A percentile compares a stretch with the other conserved stretches of the same genome.
Evolutionary conservation across 1,139 yeast genomes (phyloP).

Genomic region (Debaryomyces nepalensis): DNA sequence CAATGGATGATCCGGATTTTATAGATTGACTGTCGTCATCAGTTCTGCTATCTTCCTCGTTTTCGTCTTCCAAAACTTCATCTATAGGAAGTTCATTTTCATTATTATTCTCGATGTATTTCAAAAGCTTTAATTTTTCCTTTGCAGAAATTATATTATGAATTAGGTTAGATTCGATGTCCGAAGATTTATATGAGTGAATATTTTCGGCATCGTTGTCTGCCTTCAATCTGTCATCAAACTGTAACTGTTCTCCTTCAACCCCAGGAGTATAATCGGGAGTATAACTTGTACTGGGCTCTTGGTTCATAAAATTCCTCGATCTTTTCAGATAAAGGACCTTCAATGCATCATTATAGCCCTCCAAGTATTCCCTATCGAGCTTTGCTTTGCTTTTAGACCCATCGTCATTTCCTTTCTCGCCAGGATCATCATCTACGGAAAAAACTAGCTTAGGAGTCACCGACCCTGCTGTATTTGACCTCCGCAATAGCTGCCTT

Average conservation of each 20-base stretch:
- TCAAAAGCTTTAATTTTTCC: conserved; percentile 25
- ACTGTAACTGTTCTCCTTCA: conserved; percentile 12
- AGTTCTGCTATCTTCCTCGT: conserved; percentile 18
- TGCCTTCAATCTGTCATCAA: conserved; percentile 6
- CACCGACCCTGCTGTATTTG: conserved; percentile 20
- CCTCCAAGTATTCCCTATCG: conserved; percentile 70
- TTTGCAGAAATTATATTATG: conserved; percentile 27
- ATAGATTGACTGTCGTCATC: conserved; percentile 34
- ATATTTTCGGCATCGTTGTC: conserved; percentile 10
- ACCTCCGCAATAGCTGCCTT: conserved; percentile 22
- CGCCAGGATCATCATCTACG: conserved; percentile 72
- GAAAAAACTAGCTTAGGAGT: conserved; percentile 52
- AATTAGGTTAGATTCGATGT: conserved; percentile 22
- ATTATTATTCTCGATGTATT: conserved; percentile 19
- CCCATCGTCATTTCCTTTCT: conserved; percentile 50
- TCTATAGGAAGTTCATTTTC: conserved; percentile 20
- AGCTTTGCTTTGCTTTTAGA: conserved; percentile 23
- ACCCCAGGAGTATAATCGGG: conserved; percentile 5
- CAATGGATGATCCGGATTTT: conserved; percentile 54
- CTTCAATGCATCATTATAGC: conserved; percentile 70
- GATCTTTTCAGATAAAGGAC: conserved; percentile 35
- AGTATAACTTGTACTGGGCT: conserved; percentile 9
- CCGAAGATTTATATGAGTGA: conserved; percentile 4
- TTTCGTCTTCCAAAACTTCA: conserved; percentile 16
- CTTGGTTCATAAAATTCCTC: conserved; percentile 15